Base-by-base conservation (phyloP, 345 rosid species). In the Eucalyptus urophylla region DNA sequence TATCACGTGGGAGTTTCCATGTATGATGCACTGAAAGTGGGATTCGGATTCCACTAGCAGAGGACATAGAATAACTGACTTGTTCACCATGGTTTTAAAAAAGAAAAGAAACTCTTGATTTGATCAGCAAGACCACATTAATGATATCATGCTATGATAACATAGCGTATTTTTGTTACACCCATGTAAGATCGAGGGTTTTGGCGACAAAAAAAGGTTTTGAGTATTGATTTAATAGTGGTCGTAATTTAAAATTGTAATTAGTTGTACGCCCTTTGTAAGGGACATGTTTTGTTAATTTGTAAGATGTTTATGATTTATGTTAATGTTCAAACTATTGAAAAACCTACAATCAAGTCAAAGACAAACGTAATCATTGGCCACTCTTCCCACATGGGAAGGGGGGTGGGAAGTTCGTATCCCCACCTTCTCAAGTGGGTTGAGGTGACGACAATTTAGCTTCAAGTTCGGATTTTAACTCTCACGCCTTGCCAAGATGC, bases 321-420 rank as follows among this genome's bases (percentile, higher is more conserved):
- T 51, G 56, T 51, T 51, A 27, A 60, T 60, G 67, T 27, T 60
- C 67, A 60, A 27, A 25, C 11, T 60, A 27, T 27, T 60, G n/a
- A 27, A 60, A 60, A 60, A 11, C 15, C 15, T 60, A 5, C 14
- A 27, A 60, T 1, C 67, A 27, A 60, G 31, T 25, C 67, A 60
- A 60, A 60, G 67, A 60, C 31, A 60, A 54, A 54, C 2, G 1
- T 27, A 54, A 51, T 2, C 22, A 51, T 7, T 17, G 4, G 9
- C 56, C 56, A 51, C 56, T 3, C 56, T 17, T 51, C 9, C 22
- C 56, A 51, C 22, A 51, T 51, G 54, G 22, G 22, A 51, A 17
- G 4, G 8, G 22, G 22, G 21, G 54, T 17, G 22, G 54, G 4
- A 0, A 1, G 8, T 51, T 51, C 9, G 4, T 0, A 17, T 51